Base-by-base conservation (phyloP, 192 early-diverging fungal species). In the Cetraspora pellucida region DNA sequence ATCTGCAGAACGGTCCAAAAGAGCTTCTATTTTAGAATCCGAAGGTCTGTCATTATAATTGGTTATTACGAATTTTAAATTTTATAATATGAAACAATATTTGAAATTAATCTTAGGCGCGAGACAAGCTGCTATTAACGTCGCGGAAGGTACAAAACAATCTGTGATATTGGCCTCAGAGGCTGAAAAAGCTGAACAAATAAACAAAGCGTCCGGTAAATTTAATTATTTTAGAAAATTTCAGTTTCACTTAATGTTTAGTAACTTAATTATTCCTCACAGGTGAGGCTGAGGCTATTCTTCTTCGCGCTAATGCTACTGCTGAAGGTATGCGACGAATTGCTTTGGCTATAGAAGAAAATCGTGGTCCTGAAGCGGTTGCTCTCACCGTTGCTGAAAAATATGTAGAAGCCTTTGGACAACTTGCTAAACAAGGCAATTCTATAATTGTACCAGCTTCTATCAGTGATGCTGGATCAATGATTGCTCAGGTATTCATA, bases 71-170 rank as follows among this genome's bases (percentile, higher is more conserved):
- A 54, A 11, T 54, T 54, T 54, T 19, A 54, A 54, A 11, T 19
- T 17, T 70, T 71, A 1, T 2, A 30, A 64, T 16, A 60, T 55
- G 30, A 3, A 23, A 25, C 17, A 30, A n/a, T 10, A 10, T 16
- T 46, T 21, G 2, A 27, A 70, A 45, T 43, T 71, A 45, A 58
- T 75, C 31, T 50, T 23, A 86, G 85, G 91, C 84, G 83, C 88
- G 31, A 87, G 94, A 52, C 97, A 98, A 85, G 91, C 95, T 59
- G 93, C 95, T 5, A 98, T 98, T 80, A 98, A 98, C 77, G 95
- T 98, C 11, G 96, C 97, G 27, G 97, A 98, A 85, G 97, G 97
- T 74, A 83, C 83, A 17, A 97, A 97, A 81, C 94, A 95, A 79
- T 87, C 95, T 5, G 89, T 91, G 45, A 97, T 98, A 66, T 84